A percentile compares a stretch with the other conserved stretches of the same genome.
Conservation (phyloP, 106 monocot genomes). For the Triglochin maritima region DNA sequence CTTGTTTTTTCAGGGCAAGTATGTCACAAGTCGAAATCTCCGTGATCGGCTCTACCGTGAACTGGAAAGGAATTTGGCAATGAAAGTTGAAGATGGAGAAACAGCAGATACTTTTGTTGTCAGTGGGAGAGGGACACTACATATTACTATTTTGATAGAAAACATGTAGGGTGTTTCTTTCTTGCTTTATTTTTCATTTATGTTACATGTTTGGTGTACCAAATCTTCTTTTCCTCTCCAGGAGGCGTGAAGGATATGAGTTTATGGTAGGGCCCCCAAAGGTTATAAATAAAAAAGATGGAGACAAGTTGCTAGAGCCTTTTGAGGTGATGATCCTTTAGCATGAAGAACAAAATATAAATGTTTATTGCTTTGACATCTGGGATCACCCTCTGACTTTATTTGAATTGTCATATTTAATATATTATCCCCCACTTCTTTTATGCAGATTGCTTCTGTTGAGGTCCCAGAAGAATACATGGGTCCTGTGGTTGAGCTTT, state of each 20-base stretch:
- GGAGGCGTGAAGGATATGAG: slow-evolving; percentile 98
- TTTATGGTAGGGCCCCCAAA: slow-evolving; percentile 99
- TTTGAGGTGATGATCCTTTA: slow-evolving; percentile 54
- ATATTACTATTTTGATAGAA: slow-evolving; percentile 93
- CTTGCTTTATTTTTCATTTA: neutral
- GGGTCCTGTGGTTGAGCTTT: slow-evolving; percentile 92
- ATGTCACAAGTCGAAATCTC: slow-evolving; percentile 91
- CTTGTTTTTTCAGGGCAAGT: slow-evolving; percentile 61
- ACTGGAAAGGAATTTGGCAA: slow-evolving; percentile 89
- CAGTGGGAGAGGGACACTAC: slow-evolving; percentile 91
- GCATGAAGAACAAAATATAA: neutral
- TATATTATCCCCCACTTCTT: neutral
- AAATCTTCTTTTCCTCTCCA: slow-evolving; percentile 7
- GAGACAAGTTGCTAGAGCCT: slow-evolving; percentile 72
- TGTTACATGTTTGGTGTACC: neutral
- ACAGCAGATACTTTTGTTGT: slow-evolving; percentile 96
- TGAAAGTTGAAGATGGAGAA: slow-evolving; percentile 97
- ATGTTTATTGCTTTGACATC: neutral
- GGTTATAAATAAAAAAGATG: slow-evolving; percentile 81
- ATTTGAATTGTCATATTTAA: slow-evolving; percentile 1
- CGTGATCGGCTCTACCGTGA: slow-evolving; percentile 89
- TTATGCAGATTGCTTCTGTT: slow-evolving; percentile 80
- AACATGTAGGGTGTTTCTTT: slow-evolving; percentile 51
- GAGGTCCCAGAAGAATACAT: slow-evolving; percentile 79
- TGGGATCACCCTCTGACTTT: too few species aligned